Percentiles rank a stretch among this genome's conserved stretches.
phyloP scores from a whole-genome alignment of 768 basidiomycete genomes.

The Hebeloma cylindrosporum region DNA sequence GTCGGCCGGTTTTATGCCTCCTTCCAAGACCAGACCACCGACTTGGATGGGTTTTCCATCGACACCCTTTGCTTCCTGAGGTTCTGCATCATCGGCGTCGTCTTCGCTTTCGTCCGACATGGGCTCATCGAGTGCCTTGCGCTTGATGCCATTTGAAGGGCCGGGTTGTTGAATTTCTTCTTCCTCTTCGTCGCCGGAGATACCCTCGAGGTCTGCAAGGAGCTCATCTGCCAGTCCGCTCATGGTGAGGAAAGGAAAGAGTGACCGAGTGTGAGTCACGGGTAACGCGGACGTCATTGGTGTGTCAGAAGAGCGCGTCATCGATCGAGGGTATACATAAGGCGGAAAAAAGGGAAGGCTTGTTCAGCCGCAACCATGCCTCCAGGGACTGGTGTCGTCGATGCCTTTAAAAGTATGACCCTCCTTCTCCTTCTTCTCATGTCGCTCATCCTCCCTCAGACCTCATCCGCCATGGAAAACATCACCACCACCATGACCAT shows the following conservation, averaged over 20 bases:
- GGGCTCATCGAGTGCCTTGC: constrained; percentile 62
- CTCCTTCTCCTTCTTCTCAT: constrained; percentile 12
- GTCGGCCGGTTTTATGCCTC: constrained; percentile 91
- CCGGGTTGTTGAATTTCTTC: constrained; percentile 40
- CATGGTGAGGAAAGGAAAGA: constrained; percentile 42
- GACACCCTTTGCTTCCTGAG: constrained; percentile 45
- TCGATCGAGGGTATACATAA: constrained; percentile 13
- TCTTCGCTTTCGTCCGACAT: constrained; percentile 59
- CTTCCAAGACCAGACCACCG: constrained; percentile 71
- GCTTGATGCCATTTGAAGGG: constrained; percentile 47
- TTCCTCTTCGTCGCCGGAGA: constrained; percentile 67
- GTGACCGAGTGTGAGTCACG: constrained; percentile 4
- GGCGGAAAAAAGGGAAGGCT: no score
- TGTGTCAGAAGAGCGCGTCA: constrained; percentile 19
- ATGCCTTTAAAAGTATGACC: constrained; percentile 82
- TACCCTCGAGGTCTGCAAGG: constrained; percentile 86
- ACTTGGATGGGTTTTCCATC: constrained; percentile 45
- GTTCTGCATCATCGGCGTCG: constrained; percentile 47
- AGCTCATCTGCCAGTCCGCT: constrained; percentile 89
- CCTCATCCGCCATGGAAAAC: constrained; percentile 81
- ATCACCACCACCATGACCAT: constrained; percentile 42
- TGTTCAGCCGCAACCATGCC: constrained; percentile 65
- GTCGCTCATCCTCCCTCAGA: constrained; percentile 41
- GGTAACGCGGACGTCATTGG: background rate
- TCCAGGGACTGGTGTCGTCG: constrained; percentile 61